Evolutionary conservation across 1,284 basidiomycete species (phyloP).

Genomic region (Athelia psychrophila): DNA sequence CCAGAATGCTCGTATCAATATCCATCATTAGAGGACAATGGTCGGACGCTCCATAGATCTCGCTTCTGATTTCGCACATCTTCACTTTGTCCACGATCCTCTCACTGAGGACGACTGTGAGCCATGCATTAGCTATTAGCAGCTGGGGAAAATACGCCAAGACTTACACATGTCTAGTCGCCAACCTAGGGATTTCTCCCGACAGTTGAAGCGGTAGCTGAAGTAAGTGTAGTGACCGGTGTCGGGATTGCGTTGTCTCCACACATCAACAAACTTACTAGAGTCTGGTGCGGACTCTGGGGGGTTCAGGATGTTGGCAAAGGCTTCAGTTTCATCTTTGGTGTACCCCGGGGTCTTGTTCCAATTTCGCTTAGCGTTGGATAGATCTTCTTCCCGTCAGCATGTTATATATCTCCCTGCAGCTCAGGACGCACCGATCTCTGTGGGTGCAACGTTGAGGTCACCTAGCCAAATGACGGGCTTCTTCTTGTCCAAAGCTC

Average conservation of each 20-base stretch:
- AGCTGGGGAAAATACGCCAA: conserved; percentile 1
- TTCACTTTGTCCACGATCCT: conserved; percentile 59
- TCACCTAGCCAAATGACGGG: conserved; percentile 91
- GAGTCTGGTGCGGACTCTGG: conserved; percentile 28
- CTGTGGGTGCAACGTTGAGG: conserved; percentile 83
- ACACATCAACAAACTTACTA: conserved; percentile 73
- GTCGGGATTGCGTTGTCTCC: conserved; percentile 75
- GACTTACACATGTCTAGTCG: conserved; percentile 80
- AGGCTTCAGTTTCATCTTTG: conserved; percentile 72
- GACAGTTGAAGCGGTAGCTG: conserved; percentile 80
- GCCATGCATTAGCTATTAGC: conserved; percentile 5
- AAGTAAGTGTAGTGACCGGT: conserved; percentile 80
- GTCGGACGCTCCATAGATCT: conserved; percentile 85
- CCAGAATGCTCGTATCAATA: conserved; percentile 33
- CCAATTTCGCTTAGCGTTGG: conserved; percentile 70
- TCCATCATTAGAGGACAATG: conserved; percentile 82
- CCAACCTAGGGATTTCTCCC: conserved; percentile 84
- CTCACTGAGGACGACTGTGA: conserved; percentile 69
- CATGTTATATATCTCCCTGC: no score
- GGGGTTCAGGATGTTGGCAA: conserved; percentile 59
- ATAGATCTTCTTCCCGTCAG: conserved; percentile 44
- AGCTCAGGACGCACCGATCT: conserved; percentile 40
- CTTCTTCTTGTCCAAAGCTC: conserved; percentile 71
- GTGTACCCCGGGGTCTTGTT: conserved; percentile 83
- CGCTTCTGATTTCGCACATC: conserved; percentile 79